These are phyloP conservation scores for Vicia faba DNA, from an alignment of 306 rosid species.

Conservation along the genomic window DNA sequence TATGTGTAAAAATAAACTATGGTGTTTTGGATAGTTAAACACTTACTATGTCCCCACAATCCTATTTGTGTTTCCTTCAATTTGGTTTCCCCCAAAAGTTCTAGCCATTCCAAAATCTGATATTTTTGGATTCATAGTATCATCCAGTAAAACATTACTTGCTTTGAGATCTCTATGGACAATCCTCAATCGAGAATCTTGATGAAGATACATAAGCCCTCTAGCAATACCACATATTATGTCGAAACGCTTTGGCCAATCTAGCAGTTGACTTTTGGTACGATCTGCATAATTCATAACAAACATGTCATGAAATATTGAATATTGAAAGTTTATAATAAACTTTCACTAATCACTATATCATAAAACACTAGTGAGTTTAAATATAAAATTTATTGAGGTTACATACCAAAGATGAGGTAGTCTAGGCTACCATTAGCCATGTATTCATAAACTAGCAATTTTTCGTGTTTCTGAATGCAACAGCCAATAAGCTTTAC, in stretches of 20 bases:
- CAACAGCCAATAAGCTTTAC: conserved; percentile 55
- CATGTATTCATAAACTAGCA: conserved; percentile 39
- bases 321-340: neutral
- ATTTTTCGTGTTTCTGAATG: conserved; percentile 42
- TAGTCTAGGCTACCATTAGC: conserved; percentile 31
- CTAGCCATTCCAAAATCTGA: conserved; percentile 68
- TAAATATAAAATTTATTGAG: neutral
- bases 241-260: conserved; percentile 50
- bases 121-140: conserved; percentile 53
- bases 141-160: conserved; percentile 57
- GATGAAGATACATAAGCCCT: conserved; percentile 60
- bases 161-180: conserved; percentile 66
- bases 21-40: neutral
- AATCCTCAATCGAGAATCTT: conserved; percentile 61
- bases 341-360: neutral
- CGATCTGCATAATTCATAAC: conserved; percentile 32
- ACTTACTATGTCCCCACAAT: conserved; percentile 68
- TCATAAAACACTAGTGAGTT: neutral
- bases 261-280: conserved; percentile 30
- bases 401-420: conserved; percentile 37
- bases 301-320: neutral
- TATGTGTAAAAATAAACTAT: neutral
- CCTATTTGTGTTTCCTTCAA: conserved; percentile 61
- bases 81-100: conserved; percentile 53
- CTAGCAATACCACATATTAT: conserved; percentile 53